phyloP scores from a whole-genome alignment of 148 eudicot species.

The Linanthus parryae region DNA sequence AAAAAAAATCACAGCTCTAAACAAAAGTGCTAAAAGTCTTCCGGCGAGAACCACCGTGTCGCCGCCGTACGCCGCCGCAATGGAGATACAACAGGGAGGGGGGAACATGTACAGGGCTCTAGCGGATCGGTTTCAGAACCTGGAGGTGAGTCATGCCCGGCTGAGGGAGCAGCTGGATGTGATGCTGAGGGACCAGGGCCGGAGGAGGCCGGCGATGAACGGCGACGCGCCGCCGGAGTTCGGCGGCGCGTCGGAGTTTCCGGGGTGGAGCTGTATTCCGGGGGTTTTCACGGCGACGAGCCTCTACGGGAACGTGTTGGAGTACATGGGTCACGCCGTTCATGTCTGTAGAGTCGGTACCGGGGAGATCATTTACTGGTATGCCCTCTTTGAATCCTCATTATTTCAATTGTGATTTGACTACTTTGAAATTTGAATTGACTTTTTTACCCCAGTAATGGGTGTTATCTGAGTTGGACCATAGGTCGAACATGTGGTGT shows the following conservation, averaged over 20 bases:
- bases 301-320: constrained; percentile 36
- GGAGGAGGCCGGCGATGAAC: neutral
- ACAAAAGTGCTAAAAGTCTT: too few relatives aligned
- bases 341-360: constrained; percentile 24
- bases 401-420: neutral
- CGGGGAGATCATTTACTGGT: constrained; percentile 60
- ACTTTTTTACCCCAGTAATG: neutral
- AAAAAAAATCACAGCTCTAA: too few relatives aligned
- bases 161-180: constrained; percentile 35
- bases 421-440: neutral
- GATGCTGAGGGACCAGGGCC: constrained; percentile 20
- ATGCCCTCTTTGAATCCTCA: neutral
- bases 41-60: too few relatives aligned
- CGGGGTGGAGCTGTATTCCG: constrained; percentile 20
- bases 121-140: constrained; percentile 30
- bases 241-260: constrained; percentile 8
- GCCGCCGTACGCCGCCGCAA: constrained; percentile 9
- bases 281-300: constrained; percentile 22
- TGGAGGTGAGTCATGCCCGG: constrained; percentile 42
- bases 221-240: constrained; percentile 12
- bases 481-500: neutral
- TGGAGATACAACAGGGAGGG: constrained; percentile 20
- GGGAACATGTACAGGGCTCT: constrained; percentile 17
- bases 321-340: constrained; percentile 56
- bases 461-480: neutral